Evolutionary conservation across 352 stramenopile genomes (phyloP), one percentile per base, ranked within the genome.

Genomic region (Pythium dissotocum): DNA sequence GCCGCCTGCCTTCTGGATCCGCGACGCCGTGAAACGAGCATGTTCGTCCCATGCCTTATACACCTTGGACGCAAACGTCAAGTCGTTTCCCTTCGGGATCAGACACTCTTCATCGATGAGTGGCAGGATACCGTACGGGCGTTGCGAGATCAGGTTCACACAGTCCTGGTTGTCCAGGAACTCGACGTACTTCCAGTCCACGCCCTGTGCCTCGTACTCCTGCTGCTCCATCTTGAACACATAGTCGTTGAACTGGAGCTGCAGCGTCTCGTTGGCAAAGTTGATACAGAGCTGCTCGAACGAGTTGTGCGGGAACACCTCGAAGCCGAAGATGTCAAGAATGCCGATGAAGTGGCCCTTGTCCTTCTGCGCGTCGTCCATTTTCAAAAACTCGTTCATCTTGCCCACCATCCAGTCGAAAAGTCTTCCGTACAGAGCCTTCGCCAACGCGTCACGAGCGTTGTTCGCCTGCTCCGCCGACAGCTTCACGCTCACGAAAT

Each of bases 241-340:
- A 61, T 95, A 93, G 64, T 93, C 84, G 69, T 94, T 95, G 71
- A 95, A 96, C 66, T 95, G 84, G 57, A 93, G 86, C 70, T 97
- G 88, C 30, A 97, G 76, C 38, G 84, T 94, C 61, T 97, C 89
- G 63, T 97, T 97, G 9, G 87, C 83, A 65, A 93, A 97, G 69
- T 97, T 97, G 73, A 97, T 97, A 44, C 87, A 96, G 5, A 97
- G 83, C 69, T 97, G 89, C 70, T 97, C 89, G 65, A 96, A 97
- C 58, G 83, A 94, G 67, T 97, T 97, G 65, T 91, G 78, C 21
- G 86, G 80, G 63, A 97, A 97, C n/a, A 93, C 85, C 58, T 98
- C 91, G 51, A 98, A 98, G 38, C 91, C 91, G 70, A 98, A 98
- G 63, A 98, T 97, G 76, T 98, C 91, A 3, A 98, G 74, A 56